Evolutionary conservation across 78 protist species (phyloP), one percentile per base, ranked within the genome.

Genomic region (Cavenderia fasciculata): DNA sequence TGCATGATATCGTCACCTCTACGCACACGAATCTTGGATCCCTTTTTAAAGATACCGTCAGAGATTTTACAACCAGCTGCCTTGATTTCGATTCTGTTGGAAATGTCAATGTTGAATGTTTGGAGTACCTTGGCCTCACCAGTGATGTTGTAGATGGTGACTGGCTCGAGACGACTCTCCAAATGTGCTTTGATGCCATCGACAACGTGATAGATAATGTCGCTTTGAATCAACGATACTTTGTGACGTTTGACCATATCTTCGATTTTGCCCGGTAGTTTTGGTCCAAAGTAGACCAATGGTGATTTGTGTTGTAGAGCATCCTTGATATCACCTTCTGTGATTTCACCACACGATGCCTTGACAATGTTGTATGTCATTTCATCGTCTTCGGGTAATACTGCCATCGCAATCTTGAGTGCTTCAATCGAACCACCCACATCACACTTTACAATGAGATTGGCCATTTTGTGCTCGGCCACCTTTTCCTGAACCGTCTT

Each of bases 371-470:
- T 34, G 29, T 11, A 33, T 5, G 14, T 23, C 29, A 71, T 87
- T 21, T 77, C 93, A 18, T 41, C 59, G 41, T 87, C 93, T 16
- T 74, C 10, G 33, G 86, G 86, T 14, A 87, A 21, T 23, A 46
- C 19, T 6, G 14, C 5, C 21, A 71, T 21, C 27, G 68, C 61
- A 33, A 74, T 12, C 2, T 19, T 5, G 4, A 87, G 47, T 2
- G 93, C 93, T 21, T 87, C 93, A 0, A 71, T 62, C 19, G 86
- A 52, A 1, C 93, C 93, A 36, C 69, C 85, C 19, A 75, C 76
- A 44, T 77, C 93, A 19, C 85, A 85, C 68, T 87, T 87, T 8
- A 74, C 46, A 74, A 29, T 69, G 8, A 87, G 46, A 25, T 68
- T 65, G 6, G 74, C 27, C 27, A 27, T 2, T 25, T 82, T 82